Percentiles rank a stretch among this genome's conserved stretches.
These are phyloP conservation scores for Cucurbita moschata DNA, from an alignment of 306 rosid genomes.

Conservation along the genomic window DNA sequence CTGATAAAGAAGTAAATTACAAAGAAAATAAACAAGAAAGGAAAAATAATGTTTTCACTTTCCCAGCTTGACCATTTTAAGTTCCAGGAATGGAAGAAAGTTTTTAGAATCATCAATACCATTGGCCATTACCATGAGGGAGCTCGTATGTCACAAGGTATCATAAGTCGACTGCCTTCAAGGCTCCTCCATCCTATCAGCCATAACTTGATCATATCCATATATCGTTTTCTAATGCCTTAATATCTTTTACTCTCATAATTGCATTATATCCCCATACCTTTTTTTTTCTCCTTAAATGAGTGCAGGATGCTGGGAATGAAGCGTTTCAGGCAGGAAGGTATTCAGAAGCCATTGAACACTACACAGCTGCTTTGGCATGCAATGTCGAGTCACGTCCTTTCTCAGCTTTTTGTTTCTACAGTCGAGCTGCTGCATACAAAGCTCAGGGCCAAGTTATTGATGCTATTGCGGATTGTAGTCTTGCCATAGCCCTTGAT, in stretches of 20 bases:
- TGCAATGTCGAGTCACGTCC: conserved; percentile 77
- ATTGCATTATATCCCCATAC: background rate
- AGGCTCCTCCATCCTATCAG: background rate
- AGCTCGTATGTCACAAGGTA: conserved; percentile 66
- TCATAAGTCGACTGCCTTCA: background rate
- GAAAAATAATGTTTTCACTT: background rate
- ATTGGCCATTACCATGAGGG: conserved; percentile 40
- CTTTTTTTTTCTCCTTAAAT: background rate
- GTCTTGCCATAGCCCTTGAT: conserved; percentile 92
- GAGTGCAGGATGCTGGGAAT: conserved; percentile 75
- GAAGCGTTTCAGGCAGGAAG: conserved; percentile 90
- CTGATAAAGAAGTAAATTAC: background rate
- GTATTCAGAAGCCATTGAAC: conserved; percentile 72
- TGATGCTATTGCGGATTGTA: conserved; percentile 91
- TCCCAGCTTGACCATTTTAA: background rate
- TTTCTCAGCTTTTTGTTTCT: conserved; percentile 79
- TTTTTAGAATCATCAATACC: conserved; percentile 52
- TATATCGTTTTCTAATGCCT: background rate
- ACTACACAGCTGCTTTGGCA: conserved; percentile 64
- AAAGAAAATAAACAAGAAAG: background rate
- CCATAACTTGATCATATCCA: background rate
- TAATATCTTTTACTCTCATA: background rate
- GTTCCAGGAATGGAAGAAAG: conserved; percentile 59
- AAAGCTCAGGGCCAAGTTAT: conserved; percentile 80
- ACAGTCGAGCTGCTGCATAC: conserved; percentile 96